Conservation (phyloP, 176 grass and related monocot genomes). For the Lolium multiflorum region DNA sequence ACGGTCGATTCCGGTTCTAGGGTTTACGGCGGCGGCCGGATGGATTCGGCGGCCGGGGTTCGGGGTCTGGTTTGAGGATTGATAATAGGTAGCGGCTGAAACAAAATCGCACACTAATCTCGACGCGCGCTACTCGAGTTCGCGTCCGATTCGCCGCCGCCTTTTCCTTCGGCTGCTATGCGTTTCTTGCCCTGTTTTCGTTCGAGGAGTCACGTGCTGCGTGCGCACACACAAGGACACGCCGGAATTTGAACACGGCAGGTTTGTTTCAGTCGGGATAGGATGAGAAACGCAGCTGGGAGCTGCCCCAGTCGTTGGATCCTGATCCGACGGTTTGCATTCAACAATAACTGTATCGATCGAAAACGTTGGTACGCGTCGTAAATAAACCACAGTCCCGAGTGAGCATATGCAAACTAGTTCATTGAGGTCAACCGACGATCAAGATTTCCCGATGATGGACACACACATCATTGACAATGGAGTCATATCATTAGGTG, state of each 20-base stretch:
- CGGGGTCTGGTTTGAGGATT: background rate
- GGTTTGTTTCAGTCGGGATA: background rate
- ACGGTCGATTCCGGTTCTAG: background rate
- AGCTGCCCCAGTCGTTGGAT: background rate
- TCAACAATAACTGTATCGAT: no score
- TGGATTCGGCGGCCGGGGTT: background rate
- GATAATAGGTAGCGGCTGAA: background rate
- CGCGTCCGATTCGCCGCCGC: background rate
- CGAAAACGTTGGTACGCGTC: no score
- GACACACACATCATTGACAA: no score
- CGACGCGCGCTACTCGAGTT: background rate
- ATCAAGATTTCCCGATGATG: no score
- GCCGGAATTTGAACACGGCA: background rate
- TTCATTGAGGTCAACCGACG: no score
- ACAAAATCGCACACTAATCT: background rate
- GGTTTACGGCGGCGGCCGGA: slow-evolving; percentile 6
- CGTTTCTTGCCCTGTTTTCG: background rate
- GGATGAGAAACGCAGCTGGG: background rate
- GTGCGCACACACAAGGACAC: background rate
- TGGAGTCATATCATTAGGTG: no score
- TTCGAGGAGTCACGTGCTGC: background rate
- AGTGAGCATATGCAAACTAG: no score
- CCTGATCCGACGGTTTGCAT: background rate
- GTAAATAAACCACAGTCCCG: no score
- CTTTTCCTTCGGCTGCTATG: background rate